These are phyloP conservation scores for Xenoacremonium recifei DNA, from an alignment of 2,329 filamentous ascomycete species.

Conservation along the genomic window DNA sequence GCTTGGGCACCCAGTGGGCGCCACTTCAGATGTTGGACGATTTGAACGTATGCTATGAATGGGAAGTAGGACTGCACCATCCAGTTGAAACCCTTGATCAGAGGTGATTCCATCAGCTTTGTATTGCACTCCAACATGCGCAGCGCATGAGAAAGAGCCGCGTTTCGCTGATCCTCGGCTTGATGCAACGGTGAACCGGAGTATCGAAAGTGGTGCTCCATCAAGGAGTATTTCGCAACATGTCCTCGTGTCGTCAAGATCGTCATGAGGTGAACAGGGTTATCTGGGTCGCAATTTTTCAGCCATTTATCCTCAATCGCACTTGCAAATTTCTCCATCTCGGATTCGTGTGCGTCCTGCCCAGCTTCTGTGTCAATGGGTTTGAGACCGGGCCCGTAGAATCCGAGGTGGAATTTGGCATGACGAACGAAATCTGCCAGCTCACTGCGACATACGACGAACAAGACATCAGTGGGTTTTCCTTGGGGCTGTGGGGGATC, in stretches of 20 bases:
- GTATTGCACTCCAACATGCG: conserved; percentile 37
- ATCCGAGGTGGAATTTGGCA: conserved; percentile 31
- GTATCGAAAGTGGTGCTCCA: conserved; percentile 44
- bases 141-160: conserved; percentile 29
- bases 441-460: conserved; percentile 38
- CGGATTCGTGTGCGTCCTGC: conserved; percentile 27
- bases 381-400: conserved; percentile 32
- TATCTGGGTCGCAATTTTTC: conserved; percentile 34
- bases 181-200: conserved; percentile 16
- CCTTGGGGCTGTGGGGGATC: conserved; percentile 24
- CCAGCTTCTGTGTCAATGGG: conserved; percentile 20
- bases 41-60: conserved; percentile 38
- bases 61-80: conserved; percentile 36
- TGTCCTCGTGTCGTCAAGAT: conserved; percentile 37
- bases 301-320: conserved; percentile 48
- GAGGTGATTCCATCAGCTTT: conserved; percentile 27
- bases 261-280: conserved; percentile 41
- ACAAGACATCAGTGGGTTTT: conserved; percentile 41
- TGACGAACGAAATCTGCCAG: conserved; percentile 39
- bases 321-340: conserved; percentile 38
- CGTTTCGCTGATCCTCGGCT: conserved; percentile 28
- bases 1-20: conserved; percentile 19
- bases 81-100: conserved; percentile 36
- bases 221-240: conserved; percentile 48
- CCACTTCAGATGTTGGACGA: conserved; percentile 33